These are phyloP conservation scores for Parasitella parasitica DNA, from an alignment of 371 early-diverging fungal genomes.

Conservation along the genomic window DNA sequence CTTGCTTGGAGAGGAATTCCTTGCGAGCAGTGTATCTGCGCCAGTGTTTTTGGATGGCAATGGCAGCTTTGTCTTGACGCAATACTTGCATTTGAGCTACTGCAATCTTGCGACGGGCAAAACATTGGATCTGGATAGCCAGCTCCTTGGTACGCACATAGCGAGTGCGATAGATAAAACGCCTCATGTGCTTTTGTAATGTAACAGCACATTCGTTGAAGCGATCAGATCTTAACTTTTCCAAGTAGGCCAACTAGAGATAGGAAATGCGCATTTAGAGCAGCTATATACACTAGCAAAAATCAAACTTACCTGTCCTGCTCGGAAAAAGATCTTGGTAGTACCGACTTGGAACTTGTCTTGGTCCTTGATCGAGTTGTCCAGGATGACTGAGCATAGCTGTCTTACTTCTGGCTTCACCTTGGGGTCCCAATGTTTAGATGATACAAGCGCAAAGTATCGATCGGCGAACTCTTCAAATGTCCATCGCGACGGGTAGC, in stretches of 20 bases:
- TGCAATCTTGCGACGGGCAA: slow-evolving; percentile 67
- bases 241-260: slow-evolving; percentile 78
- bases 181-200: slow-evolving; percentile 87
- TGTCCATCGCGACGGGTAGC: slow-evolving; percentile 97
- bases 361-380: slow-evolving; percentile 61
- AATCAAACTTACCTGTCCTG: slow-evolving; percentile 59
- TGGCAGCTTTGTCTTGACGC: slow-evolving; percentile 73
- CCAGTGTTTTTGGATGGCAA: slow-evolving; percentile 70
- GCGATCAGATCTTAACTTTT: slow-evolving; percentile 85
- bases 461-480: slow-evolving; percentile 94
- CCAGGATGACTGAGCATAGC: slow-evolving; percentile 64
- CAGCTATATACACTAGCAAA: neutral
- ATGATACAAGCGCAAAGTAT: slow-evolving; percentile 85
- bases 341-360: slow-evolving; percentile 93
- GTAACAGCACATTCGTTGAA: slow-evolving; percentile 77
- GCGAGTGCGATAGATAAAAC: slow-evolving; percentile 69
- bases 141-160: slow-evolving; percentile 67
- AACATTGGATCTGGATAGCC: slow-evolving; percentile 61
- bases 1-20: slow-evolving; percentile 42
- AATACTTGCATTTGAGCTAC: slow-evolving; percentile 49
- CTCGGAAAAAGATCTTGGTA: slow-evolving; percentile 97
- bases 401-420: slow-evolving; percentile 43
- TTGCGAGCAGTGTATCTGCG: slow-evolving; percentile 71
- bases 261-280: neutral
- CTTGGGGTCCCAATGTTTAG: slow-evolving; percentile 61